Evolutionary conservation across 163 green algal genomes (phyloP).

Genomic region (Volvox carteri): DNA sequence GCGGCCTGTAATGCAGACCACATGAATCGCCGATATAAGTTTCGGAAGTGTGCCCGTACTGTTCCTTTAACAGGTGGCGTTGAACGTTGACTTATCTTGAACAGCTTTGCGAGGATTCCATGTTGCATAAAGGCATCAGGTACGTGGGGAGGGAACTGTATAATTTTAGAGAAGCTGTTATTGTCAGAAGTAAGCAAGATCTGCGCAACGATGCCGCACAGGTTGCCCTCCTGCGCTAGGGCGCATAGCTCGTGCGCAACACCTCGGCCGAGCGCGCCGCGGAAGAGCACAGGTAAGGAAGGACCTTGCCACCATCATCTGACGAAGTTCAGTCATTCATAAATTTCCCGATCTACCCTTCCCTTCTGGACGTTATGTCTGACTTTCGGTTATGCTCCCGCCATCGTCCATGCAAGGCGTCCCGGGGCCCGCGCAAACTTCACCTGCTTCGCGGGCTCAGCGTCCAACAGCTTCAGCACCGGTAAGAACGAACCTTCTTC

Average conservation of each 20-base stretch:
- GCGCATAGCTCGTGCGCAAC: not conserved
- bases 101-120: no score
- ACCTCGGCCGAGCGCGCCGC: not conserved
- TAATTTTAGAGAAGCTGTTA: not conserved
- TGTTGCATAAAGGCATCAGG: slow-evolving; percentile 22
- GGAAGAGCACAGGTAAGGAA: not conserved
- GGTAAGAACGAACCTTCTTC: not conserved
- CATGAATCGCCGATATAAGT: no score
- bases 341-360: no score
- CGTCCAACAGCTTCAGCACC: not conserved
- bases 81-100: no score
- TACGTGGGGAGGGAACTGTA: not conserved
- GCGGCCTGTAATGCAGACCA: no score
- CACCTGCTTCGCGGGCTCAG: not conserved
- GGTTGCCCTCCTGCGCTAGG: not conserved
- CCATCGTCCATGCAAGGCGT: not conserved
- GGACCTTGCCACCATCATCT: no score
- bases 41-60: no score
- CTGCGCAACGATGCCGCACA: not conserved
- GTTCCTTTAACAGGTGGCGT: no score
- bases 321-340: no score
- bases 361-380: no score
- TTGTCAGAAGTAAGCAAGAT: not conserved
- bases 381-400: no score
- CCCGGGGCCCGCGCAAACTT: not conserved